Evolutionary conservation across 192 early-diverging fungal species (phyloP).

Genomic region (Entomortierella parvispora): DNA sequence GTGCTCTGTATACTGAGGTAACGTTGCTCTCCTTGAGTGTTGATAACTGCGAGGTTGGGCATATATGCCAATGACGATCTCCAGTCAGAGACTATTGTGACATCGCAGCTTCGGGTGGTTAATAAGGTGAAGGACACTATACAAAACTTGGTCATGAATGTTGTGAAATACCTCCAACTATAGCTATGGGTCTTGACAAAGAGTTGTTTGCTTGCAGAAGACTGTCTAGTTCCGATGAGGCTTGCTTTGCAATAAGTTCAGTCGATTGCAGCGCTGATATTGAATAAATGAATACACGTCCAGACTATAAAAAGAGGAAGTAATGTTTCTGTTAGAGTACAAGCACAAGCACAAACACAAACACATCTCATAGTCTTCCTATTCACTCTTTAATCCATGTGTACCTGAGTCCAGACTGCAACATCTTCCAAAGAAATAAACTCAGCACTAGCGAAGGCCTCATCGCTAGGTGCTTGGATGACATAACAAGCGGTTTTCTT

Average conservation of each 20-base stretch:
- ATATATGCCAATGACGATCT: slow-evolving; percentile 4
- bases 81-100: slow-evolving; percentile 2
- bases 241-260: no score
- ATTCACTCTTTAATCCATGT: neutral
- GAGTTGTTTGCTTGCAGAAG: no score
- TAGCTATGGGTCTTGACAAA: no score
- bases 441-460: slow-evolving; percentile 50
- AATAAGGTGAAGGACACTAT: no score
- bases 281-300: slow-evolving; percentile 23
- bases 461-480: slow-evolving; percentile 19
- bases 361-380: no score
- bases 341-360: no score
- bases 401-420: slow-evolving; percentile 59
- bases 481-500: slow-evolving; percentile 25
- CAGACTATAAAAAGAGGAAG: slow-evolving; percentile 10
- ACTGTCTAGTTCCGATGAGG: neutral
- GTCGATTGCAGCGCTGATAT: slow-evolving; percentile 5
- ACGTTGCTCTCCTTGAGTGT: neutral
- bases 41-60: slow-evolving; percentile 4
- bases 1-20: slow-evolving; percentile 13
- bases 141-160: no score
- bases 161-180: no score
- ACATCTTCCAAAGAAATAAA: slow-evolving; percentile 44
- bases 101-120: neutral
- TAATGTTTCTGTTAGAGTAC: no score